Evolutionary conservation across 805 yeast species (phyloP).

Genomic region (Candida ponderosae): DNA sequence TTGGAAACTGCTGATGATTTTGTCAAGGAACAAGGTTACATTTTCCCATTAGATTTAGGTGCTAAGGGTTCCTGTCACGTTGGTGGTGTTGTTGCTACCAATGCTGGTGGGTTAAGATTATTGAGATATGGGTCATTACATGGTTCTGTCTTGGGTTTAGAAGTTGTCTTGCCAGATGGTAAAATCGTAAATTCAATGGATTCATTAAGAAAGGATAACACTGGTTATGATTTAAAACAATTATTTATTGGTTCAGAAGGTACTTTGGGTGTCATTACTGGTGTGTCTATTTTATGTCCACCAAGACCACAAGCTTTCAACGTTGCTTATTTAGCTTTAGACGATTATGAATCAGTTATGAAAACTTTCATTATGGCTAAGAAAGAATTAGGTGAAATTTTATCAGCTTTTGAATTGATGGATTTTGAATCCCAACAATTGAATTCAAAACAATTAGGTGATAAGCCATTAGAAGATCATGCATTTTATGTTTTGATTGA

Average conservation of each 20-base stretch:
- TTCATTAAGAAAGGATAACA: constrained; percentile 86
- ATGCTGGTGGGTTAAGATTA: constrained; percentile 91
- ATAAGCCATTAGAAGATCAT: constrained; percentile 70
- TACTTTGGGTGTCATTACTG: constrained; percentile 84
- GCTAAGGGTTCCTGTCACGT: constrained; percentile 96
- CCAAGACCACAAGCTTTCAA: constrained; percentile 79
- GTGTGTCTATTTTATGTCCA: constrained; percentile 84
- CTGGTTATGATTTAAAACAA: constrained; percentile 92
- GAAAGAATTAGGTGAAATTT: constrained; percentile 69
- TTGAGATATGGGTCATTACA: constrained; percentile 88
- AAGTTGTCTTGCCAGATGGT: constrained; percentile 90
- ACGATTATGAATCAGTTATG: constrained; percentile 77
- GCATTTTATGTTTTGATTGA: constrained; percentile 91
- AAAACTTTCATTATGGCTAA: constrained; percentile 74
- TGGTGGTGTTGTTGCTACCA: constrained; percentile 92
- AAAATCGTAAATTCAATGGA: constrained; percentile 72
- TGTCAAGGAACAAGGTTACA: constrained; percentile 74
- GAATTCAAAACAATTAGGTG: constrained; percentile 52
- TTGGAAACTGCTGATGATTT: constrained; percentile 77
- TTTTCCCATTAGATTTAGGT: constrained; percentile 90
- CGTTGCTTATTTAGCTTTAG: constrained; percentile 82
- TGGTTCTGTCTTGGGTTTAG: constrained; percentile 85
- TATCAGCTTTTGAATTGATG: constrained; percentile 94
- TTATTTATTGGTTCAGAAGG: constrained; percentile 93
- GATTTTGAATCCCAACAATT: constrained; percentile 62